Percentiles rank a stretch among this genome's conserved stretches.
phyloP scores from a whole-genome alignment of 2,329 filamentous ascomycete genomes.

The Dactylellina cionopaga region DNA sequence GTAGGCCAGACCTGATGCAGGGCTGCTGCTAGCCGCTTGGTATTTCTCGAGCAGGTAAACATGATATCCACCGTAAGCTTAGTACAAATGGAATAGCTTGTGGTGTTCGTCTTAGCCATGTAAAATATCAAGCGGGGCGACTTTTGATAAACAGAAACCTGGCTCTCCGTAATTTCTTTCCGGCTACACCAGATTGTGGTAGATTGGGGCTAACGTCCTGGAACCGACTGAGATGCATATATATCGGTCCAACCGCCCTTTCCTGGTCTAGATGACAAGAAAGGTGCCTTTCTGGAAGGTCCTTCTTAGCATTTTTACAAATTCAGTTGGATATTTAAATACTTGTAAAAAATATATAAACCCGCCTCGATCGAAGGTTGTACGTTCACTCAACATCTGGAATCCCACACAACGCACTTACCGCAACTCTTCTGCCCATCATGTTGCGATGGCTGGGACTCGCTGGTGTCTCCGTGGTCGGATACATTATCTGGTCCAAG shows the following conservation, averaged over 20 bases:
- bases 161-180: conserved; percentile 37
- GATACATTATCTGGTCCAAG: conserved; percentile 35
- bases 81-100: no score
- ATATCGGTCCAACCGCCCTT: conserved; percentile 5
- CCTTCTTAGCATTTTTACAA: no score
- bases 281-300: no score
- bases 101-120: neutral
- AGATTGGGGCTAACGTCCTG: no score
- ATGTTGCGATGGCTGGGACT: conserved; percentile 43
- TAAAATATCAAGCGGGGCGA: conserved; percentile 16
- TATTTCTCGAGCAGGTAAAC: no score
- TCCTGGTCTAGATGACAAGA: neutral
- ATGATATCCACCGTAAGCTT: no score
- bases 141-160: conserved; percentile 17
- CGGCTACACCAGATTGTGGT: no score
- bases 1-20: no score
- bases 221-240: conserved; percentile 36
- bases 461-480: conserved; percentile 27
- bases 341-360: no score
- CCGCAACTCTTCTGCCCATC: conserved; percentile 1
- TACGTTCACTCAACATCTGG: neutral
- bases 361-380: neutral
- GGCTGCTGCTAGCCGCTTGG: no score
- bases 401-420: conserved; percentile 5
- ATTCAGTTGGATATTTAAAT: no score